Evolutionary conservation across 768 basidiomycete genomes (phyloP).

Genomic region (Rickenella mellea): DNA sequence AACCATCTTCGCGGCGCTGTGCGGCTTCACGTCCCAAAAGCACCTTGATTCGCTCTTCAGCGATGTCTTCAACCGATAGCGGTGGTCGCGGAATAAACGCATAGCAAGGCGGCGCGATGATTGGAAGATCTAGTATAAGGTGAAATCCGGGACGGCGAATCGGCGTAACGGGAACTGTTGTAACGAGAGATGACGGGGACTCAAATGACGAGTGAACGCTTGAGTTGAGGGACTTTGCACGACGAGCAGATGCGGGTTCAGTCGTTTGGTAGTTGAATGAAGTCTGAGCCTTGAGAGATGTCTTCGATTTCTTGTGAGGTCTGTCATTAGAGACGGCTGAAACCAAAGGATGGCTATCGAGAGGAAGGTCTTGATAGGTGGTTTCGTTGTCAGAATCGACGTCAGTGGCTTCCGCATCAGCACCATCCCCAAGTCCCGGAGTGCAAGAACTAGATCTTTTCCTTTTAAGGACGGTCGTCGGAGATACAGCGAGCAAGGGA

Average conservation of each 20-base stretch:
- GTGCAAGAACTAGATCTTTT: too few species aligned
- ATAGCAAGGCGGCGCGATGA: constrained; percentile 43
- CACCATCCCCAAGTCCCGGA: too few species aligned
- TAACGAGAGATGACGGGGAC: background rate
- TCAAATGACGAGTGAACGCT: background rate
- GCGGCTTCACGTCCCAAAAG: constrained; percentile 33
- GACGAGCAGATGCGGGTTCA: background rate
- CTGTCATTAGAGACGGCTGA: too few species aligned
- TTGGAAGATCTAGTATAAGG: too few species aligned
- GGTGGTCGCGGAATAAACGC: constrained; percentile 22
- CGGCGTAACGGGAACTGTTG: background rate
- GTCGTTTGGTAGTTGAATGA: background rate
- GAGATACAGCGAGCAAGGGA: too few species aligned
- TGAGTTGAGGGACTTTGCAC: background rate
- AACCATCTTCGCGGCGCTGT: background rate
- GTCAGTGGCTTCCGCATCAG: background rate
- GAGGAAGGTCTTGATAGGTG: background rate
- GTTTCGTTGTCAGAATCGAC: background rate
- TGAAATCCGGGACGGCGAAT: background rate
- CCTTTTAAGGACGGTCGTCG: too few species aligned
- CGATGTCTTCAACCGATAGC: constrained; percentile 28
- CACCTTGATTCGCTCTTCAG: constrained; percentile 31
- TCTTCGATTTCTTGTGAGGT: background rate
- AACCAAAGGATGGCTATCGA: background rate
- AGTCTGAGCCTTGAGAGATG: too few species aligned